Conservation (phyloP, 2,329 filamentous ascomycete genomes). For the Trichoderma brevicompactum region DNA sequence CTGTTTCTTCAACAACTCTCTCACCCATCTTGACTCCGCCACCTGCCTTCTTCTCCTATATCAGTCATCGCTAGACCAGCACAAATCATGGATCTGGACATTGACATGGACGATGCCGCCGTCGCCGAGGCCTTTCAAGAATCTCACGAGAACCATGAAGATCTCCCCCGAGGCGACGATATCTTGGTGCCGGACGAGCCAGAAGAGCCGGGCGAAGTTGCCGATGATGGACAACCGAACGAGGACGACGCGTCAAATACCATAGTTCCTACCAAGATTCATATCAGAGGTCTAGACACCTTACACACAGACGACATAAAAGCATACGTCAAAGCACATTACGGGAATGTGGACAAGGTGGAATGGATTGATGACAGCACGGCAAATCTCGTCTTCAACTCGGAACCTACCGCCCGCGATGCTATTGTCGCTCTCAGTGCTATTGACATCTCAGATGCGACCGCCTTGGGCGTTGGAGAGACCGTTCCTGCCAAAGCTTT, state of each 20-base stretch:
- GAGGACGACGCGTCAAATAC: slow-evolving; percentile 36
- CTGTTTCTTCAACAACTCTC: slow-evolving; percentile 36
- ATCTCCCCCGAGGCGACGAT: slow-evolving; percentile 42
- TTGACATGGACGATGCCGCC: slow-evolving; percentile 71
- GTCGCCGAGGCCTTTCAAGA: slow-evolving; percentile 40
- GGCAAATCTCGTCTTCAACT: slow-evolving; percentile 80
- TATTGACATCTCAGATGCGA: slow-evolving; percentile 56
- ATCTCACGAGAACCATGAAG: slow-evolving; percentile 35
- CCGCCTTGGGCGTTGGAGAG: slow-evolving; percentile 64
- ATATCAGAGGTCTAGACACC: slow-evolving; percentile 81
- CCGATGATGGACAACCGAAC: slow-evolving; percentile 40
- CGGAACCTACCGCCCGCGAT: slow-evolving; percentile 55
- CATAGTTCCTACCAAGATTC: slow-evolving; percentile 64
- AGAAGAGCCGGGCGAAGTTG: slow-evolving; percentile 47
- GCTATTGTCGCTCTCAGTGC: slow-evolving; percentile 59
- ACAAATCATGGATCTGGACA: slow-evolving; percentile 65
- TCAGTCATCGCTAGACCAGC: background rate
- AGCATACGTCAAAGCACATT: slow-evolving; percentile 73
- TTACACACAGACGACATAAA: slow-evolving; percentile 81
- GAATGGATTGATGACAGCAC: slow-evolving; percentile 97
- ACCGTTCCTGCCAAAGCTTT: slow-evolving; percentile 71
- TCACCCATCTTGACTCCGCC: background rate
- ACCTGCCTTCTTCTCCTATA: background rate
- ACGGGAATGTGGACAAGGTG: slow-evolving; percentile 62
- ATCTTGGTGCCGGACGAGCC: slow-evolving; percentile 46